These are phyloP conservation scores for Myxozyma kluyveri DNA, from an alignment of 805 yeast species.

Conservation along the genomic window DNA sequence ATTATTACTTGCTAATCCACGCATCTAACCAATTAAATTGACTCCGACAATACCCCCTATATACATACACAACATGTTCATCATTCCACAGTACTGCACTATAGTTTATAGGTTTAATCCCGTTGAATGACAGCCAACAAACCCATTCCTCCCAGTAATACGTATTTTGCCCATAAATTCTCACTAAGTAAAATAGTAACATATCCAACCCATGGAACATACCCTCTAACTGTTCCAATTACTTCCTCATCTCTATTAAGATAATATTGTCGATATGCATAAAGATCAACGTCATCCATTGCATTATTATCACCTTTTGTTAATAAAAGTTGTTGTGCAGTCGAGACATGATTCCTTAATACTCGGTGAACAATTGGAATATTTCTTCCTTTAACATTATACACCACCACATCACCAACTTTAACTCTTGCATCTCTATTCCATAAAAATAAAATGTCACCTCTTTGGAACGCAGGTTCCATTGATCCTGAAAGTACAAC, in stretches of 20 bases:
- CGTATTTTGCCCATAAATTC: constrained; percentile 75
- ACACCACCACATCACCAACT: constrained; percentile 93
- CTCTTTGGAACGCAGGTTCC: constrained; percentile 99
- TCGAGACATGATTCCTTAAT: constrained; percentile 67
- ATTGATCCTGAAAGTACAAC: constrained; percentile 97
- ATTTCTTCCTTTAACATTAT: constrained; percentile 69
- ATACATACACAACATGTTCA: too few relatives aligned
- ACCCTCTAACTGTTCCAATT: constrained; percentile 89
- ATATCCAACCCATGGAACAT: constrained; percentile 85
- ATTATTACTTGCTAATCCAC: too few relatives aligned
- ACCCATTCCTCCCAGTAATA: constrained; percentile 70
- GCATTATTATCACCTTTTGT: constrained; percentile 98
- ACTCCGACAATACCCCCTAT: too few relatives aligned
- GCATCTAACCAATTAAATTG: too few relatives aligned
- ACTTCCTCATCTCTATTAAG: constrained; percentile 74
- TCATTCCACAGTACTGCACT: too few relatives aligned
- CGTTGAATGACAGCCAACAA: constrained; percentile 60
- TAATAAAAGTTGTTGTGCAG: constrained; percentile 44
- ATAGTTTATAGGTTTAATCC: too few relatives aligned
- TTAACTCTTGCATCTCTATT: constrained; percentile 64
- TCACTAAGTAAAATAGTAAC: constrained; percentile 89
- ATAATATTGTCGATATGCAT: constrained; percentile 72
- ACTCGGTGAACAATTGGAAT: constrained; percentile 98
- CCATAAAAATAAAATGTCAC: constrained; percentile 90
- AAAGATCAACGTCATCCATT: constrained; percentile 82